Base-by-base conservation (phyloP, 2,329 filamentous ascomycete species). In the Fusarium hainanense region DNA sequence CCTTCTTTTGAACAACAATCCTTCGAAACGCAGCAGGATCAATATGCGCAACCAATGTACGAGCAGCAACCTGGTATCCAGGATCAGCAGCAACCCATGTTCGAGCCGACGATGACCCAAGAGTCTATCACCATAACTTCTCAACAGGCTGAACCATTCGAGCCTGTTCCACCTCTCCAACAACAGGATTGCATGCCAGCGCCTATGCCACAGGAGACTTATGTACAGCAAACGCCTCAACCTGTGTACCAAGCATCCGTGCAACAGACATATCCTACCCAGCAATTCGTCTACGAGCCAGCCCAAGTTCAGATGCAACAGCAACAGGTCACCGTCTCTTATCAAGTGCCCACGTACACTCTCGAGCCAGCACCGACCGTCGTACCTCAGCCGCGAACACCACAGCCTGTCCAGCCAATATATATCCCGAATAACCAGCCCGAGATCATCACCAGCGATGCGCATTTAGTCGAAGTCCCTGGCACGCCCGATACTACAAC, bases 371-470 rank as follows among this genome's bases (percentile, higher is more conserved):
- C 20, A 27, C 20, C 34, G 4, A 10, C 28, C 1, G 40, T 51
- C 18, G 8, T 46, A 5, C 2, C 41, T 3, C 52, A 59, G 1
- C 6, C 18, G 0, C 70, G 61, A 11, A 32, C 10, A 7, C 54
- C 54, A 20, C 46, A 58, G 14, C 25, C 51, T 1, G 2, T 37
- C 4, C 50, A 52, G 14, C 42, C 65, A 14, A 14, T 51, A 1
- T 64, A 59, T 0, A 13, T 58, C 1, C 70, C 47, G 1, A 69
- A 73, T 14, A 68, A 68, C 4, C 70, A 68, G 6, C 67, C 67
- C 0, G 63, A 70, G 28, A 71, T 70, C 5, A 71, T 70, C 23
- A 70, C 67, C 0, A 70, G 63, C 6, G 58, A 70, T 0, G 50
- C 9, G 2, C 63, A 68, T 30, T 27, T 70, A 0, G 63, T 70